Evolutionary conservation across 257 asterid species (phyloP), one percentile per base, ranked within the genome.

Genomic region (Oldenlandia corymbosa): DNA sequence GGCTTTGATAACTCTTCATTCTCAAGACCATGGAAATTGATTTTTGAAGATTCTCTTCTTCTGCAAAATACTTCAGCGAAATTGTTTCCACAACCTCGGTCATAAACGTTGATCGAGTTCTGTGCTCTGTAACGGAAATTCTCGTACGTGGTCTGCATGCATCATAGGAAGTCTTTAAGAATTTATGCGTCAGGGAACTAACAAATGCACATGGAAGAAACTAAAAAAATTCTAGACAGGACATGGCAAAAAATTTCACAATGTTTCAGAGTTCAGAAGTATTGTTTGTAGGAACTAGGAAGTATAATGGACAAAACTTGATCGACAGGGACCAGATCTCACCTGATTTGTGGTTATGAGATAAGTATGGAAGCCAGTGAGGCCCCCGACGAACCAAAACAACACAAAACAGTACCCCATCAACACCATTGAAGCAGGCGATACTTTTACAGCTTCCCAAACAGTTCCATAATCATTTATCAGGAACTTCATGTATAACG

Each of bases 361-460:
- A 68, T 84, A 86, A 46, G 84, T 51, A 80, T 89, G 97, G 66
- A 89, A 89, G 28, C 85, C 79, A 11, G 94, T 89, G 62, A 86
- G 93, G 55, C 95, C 95, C 24, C 97, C 97, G 27, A 89, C 89
- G 60, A 89, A 89, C 97, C 95, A 86, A 48, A 83, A 78, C 21
- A 81, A 76, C 0, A 89, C 58, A 46, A 89, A 89, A 58, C 87
- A 81, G 55, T 89, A 86, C 21, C 54, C 53, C 75, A 86, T 75
- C 59, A 89, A 81, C 46, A 75, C 56, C 59, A 81, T 79, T 17
- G 91, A 60, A 57, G 79, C 74, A 2, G 95, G 95, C 20, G 95
- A 89, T 59, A 57, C 69, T 52, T 71, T 58, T 58, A 84, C 46
- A 57, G 97, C 95, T 39, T 46, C 66, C 89, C 80, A 79, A 24